These are phyloP conservation scores for slime mould (Dictyostelium discoideum) DNA, from an alignment of 78 protist species.

Conservation along the genomic window DNA sequence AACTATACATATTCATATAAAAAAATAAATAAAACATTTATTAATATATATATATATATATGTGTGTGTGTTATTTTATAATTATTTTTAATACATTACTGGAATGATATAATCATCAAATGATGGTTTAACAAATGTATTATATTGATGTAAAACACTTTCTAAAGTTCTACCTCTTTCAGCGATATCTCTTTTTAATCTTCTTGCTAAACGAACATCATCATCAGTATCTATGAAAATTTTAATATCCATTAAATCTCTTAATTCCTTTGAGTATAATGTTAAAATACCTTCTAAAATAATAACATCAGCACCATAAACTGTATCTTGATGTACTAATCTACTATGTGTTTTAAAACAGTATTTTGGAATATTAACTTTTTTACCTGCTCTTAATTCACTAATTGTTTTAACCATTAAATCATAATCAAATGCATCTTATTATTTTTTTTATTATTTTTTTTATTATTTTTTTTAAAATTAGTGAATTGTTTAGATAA, in stretches of 20 bases:
- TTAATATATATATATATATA: not conserved
- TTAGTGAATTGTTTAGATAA: too few relatives aligned
- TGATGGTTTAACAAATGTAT: conserved; percentile 89
- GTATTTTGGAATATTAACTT: conserved; percentile 83
- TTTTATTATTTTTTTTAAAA: not conserved
- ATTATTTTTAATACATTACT: not conserved
- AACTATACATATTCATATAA: conserved; percentile 35
- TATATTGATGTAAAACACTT: conserved; percentile 83
- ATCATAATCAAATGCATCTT: conserved; percentile 83
- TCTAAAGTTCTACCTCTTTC: conserved; percentile 86
- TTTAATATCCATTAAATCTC: conserved; percentile 86
- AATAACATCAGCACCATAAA: conserved; percentile 85
- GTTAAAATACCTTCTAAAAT: conserved; percentile 90
- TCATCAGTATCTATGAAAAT: conserved; percentile 91
- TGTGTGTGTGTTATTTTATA: too few relatives aligned
- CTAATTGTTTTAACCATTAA: conserved; percentile 52
- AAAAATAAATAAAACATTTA: not conserved
- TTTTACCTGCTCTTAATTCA: conserved; percentile 79
- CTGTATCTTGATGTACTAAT: conserved; percentile 44
- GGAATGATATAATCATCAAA: conserved; percentile 90
- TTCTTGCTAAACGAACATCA: conserved; percentile 87
- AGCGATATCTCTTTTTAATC: conserved; percentile 87
- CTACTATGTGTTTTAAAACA: conserved; percentile 82
- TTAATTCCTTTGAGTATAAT: conserved; percentile 53
- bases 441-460: not conserved